Base-by-base conservation (phyloP, 257 asterid species). In the Haberlea rhodopensis region DNA sequence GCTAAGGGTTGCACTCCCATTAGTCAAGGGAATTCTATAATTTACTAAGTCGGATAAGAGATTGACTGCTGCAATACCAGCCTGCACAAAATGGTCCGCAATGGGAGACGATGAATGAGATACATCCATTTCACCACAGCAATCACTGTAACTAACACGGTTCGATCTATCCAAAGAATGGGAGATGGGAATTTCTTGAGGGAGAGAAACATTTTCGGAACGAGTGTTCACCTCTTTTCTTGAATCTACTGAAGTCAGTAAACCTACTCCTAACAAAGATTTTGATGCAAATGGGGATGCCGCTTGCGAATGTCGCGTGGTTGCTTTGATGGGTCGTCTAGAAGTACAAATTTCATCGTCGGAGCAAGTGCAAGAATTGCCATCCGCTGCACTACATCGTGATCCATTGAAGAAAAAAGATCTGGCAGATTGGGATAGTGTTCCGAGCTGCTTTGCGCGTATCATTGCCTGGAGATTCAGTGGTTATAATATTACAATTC, bases 351-450 rank as follows among this genome's bases (percentile, higher is more conserved):
- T 64, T 21, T 89, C 96, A 19, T 92, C 99, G 29, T 89, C 99
- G 0, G 87, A 68, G 80, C 90, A 84, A 58, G 95, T 82, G 80
- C 90, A 85, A 10, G 96, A 80, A 72, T 82, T 81, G 57, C 92
- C 98, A 70, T 92, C 99, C 23, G 80, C 82, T 5, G 97, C 80
- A 53, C 81, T 71, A 60, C 94, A 85, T 76, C 99, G 74, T 46
- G 97, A 62, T 62, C 99, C 97, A 64, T 82, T 75, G 0, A 89
- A 75, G 73, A 89, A 76, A 70, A 87, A 74, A 23, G 95, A 80
- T 73, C 96, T 76, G 24, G 97, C 97, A 40, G 99, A 78, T 65
- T 89, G 96, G 67, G 99, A 92, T 40, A 92, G 84, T 4, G 92
- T 70, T 45, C 97, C 86, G 4, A 92, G 81, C 71, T 92, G 85